Conservation (phyloP, 148 eudicot genomes). For the Rhododendron vialii region DNA sequence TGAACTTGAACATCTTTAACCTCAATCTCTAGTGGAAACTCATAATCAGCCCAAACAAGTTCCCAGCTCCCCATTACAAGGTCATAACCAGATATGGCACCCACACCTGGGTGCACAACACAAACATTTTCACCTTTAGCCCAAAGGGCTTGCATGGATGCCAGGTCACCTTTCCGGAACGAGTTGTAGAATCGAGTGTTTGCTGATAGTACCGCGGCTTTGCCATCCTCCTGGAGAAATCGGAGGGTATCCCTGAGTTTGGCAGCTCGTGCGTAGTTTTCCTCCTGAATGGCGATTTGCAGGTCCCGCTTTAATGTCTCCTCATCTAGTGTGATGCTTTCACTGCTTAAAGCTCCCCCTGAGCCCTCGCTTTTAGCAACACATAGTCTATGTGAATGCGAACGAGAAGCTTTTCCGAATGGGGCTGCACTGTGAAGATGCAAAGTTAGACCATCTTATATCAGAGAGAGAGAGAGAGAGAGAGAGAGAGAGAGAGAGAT, state of each 20-base stretch:
- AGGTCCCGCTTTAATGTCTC: constrained; percentile 65
- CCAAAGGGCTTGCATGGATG: constrained; percentile 88
- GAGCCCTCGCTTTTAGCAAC: constrained; percentile 67
- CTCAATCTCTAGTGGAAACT: constrained; percentile 82
- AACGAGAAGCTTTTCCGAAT: constrained; percentile 21
- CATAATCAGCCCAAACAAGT: constrained; percentile 87
- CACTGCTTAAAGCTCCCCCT: constrained; percentile 55
- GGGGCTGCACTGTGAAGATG: constrained; percentile 61
- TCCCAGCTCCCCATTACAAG: constrained; percentile 99
- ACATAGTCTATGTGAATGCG: constrained; percentile 36
- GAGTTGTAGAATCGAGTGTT: constrained; percentile 83
- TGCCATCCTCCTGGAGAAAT: constrained; percentile 72
- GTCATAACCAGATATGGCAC: constrained; percentile 88
- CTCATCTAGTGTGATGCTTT: constrained; percentile 64
- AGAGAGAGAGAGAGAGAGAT: no score
- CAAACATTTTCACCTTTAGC: constrained; percentile 68
- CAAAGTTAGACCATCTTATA: constrained; percentile 25
- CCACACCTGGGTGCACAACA: constrained; percentile 95
- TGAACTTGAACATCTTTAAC: constrained; percentile 75
- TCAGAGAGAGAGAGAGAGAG: not conserved
- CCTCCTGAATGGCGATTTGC: constrained; percentile 70
- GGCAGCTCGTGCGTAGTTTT: constrained; percentile 85
- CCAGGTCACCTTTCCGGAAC: constrained; percentile 76
- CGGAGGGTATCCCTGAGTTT: constrained; percentile 77
- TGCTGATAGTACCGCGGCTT: constrained; percentile 73